A percentile compares a stretch with the other conserved stretches of the same genome.
Conservation (phyloP, 495 filamentous ascomycete species). For the Aspergillus carlsbadensis region DNA sequence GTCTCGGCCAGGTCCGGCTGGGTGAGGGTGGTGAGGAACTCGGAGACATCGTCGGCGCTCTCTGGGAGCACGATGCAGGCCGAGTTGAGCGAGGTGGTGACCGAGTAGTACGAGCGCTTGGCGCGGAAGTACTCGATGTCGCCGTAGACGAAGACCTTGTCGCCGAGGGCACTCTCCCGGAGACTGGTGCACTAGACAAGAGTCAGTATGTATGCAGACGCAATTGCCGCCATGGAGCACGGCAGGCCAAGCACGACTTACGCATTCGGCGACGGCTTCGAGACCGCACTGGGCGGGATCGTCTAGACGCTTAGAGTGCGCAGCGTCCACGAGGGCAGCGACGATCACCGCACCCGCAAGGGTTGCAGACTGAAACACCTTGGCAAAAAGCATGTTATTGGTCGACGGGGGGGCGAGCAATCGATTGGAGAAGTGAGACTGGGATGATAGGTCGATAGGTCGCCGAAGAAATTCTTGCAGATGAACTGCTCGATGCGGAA, state of each 20-base stretch:
- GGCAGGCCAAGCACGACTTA: not conserved
- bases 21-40: not conserved
- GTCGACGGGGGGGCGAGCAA: too few relatives aligned
- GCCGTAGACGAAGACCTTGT: not conserved
- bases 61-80: not conserved
- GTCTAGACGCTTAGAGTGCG: too few relatives aligned
- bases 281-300: not conserved
- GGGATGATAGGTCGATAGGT: too few relatives aligned
- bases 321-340: too few relatives aligned
- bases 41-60: not conserved
- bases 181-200: not conserved
- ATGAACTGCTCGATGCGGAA: too few relatives aligned
- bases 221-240: not conserved
- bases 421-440: too few relatives aligned
- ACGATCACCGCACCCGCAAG: too few relatives aligned
- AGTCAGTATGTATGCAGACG: too few relatives aligned
- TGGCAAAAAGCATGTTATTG: too few relatives aligned
- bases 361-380: too few relatives aligned
- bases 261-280: not conserved
- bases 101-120: not conserved
- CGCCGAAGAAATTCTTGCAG: too few relatives aligned
- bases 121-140: not conserved
- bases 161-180: not conserved
- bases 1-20: not conserved
- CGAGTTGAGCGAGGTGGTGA: not conserved